Conservation (phyloP, 169 alveolate species). For the Cryptosporidium xiaoi region DNA sequence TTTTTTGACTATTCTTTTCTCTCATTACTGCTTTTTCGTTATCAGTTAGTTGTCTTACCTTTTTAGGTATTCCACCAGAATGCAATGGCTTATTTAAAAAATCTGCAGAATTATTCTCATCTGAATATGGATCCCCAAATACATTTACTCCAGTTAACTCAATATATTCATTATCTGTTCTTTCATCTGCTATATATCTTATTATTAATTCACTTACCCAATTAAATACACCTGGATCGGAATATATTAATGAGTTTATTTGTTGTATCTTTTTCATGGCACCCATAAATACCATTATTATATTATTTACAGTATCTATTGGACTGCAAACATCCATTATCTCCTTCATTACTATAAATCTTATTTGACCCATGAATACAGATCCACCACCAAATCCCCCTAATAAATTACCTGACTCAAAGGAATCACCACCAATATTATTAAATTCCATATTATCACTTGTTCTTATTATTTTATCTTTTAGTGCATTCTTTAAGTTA, state of each 20-base stretch:
- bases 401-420: not conserved
- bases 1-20: conserved; percentile 27
- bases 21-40: conserved; percentile 48
- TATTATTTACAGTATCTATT: conserved; percentile 61
- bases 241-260: conserved; percentile 15
- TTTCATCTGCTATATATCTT: conserved; percentile 71
- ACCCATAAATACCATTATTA: conserved; percentile 20
- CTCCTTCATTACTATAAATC: conserved; percentile 46
- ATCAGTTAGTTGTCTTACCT: conserved; percentile 57
- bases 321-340: conserved; percentile 70
- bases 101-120: conserved; percentile 17
- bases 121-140: conserved; percentile 71
- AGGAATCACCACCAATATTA: not conserved
- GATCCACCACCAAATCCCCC: not conserved
- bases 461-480: conserved; percentile 21
- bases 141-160: conserved; percentile 72
- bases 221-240: conserved; percentile 10
- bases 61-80: conserved; percentile 49
- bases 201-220: conserved; percentile 53
- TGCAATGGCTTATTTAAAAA: conserved; percentile 28
- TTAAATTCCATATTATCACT: not conserved
- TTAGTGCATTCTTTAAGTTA: conserved; percentile 18
- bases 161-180: conserved; percentile 45
- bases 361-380: conserved; percentile 5
- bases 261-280: conserved; percentile 47